Conservation (phyloP, 2,329 filamentous ascomycete genomes). For the Arthrobotrys conoides region DNA sequence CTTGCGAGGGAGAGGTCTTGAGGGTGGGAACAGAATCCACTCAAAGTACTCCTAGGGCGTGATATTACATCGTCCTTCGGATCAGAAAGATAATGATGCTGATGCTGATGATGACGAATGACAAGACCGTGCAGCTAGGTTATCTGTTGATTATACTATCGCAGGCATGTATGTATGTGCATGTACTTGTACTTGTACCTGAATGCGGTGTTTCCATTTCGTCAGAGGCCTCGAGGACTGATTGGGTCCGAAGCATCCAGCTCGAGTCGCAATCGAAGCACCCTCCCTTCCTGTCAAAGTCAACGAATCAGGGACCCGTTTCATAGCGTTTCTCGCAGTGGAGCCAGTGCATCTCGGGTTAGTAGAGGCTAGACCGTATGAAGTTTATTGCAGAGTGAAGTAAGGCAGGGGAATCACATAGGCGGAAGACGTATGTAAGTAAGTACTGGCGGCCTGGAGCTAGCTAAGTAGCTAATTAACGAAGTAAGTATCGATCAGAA, state of each 20-base stretch:
- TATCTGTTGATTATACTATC: neutral
- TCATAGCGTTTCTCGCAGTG: neutral
- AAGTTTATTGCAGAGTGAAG: neutral
- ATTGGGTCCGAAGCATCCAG: slow-evolving; percentile 30
- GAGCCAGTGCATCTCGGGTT: neutral
- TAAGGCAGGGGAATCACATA: slow-evolving; percentile 14
- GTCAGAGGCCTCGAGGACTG: slow-evolving; percentile 16
- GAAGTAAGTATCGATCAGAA: neutral
- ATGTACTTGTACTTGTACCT: slow-evolving; percentile 21
- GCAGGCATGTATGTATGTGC: neutral
- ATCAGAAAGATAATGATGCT: neutral
- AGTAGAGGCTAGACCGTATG: slow-evolving; percentile 3
- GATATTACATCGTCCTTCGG: neutral
- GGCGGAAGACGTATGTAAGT: neutral
- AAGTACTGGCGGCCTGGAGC: neutral
- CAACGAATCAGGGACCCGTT: slow-evolving; percentile 7
- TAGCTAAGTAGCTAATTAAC: neutral
- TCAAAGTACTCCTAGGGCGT: neutral
- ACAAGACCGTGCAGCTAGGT: slow-evolving; percentile 16
- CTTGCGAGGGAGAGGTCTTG: neutral
- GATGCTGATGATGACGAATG: slow-evolving; percentile 17
- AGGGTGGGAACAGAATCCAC: slow-evolving; percentile 13
- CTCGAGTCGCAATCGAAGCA: slow-evolving; percentile 15
- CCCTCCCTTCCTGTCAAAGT: neutral
- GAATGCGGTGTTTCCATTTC: neutral